Evolutionary conservation across 2,329 filamentous ascomycete species (phyloP).

Genomic region (Apiospora aurea): DNA sequence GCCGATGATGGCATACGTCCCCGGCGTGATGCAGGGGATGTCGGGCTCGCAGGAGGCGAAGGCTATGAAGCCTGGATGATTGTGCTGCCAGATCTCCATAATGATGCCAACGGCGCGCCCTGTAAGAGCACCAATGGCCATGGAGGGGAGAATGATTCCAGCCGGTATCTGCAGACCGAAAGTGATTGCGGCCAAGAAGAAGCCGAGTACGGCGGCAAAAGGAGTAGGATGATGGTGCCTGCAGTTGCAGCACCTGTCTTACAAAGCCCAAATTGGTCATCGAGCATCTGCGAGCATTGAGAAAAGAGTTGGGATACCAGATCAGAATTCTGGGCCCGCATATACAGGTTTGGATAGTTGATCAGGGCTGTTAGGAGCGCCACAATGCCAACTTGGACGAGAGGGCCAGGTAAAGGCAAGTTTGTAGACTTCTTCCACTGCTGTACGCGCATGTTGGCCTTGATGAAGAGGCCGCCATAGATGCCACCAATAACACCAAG

Average conservation of each 20-base stretch:
- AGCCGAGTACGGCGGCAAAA: slow-evolving; percentile 85
- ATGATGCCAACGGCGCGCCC: slow-evolving; percentile 89
- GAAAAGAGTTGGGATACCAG: slow-evolving; percentile 91
- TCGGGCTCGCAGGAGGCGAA: slow-evolving; percentile 87
- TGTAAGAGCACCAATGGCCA: slow-evolving; percentile 91
- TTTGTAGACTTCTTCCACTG: slow-evolving; percentile 75
- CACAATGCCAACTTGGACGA: slow-evolving; percentile 81
- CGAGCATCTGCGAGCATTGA: slow-evolving; percentile 82
- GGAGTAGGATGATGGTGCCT: slow-evolving; percentile 80
- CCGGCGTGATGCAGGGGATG: slow-evolving; percentile 86
- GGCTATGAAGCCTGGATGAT: slow-evolving; percentile 77
- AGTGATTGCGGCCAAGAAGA: slow-evolving; percentile 84
- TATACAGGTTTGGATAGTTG: slow-evolving; percentile 96
- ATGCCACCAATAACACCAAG: slow-evolving; percentile 91
- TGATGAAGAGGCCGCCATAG: slow-evolving; percentile 94
- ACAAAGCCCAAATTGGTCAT: slow-evolving; percentile 91
- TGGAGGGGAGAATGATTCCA: slow-evolving; percentile 93
- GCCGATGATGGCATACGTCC: slow-evolving; percentile 95
- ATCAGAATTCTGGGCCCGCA: slow-evolving; percentile 90
- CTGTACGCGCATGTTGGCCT: slow-evolving; percentile 87
- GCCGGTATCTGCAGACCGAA: slow-evolving; percentile 95
- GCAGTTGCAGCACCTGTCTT: slow-evolving; percentile 84
- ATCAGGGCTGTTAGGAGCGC: slow-evolving; percentile 84
- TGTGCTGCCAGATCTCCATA: slow-evolving; percentile 85
- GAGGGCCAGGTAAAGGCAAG: slow-evolving; percentile 72